These are phyloP conservation scores for Sporisorium reilianum DNA, from an alignment of 1,284 basidiomycete genomes.

Conservation along the genomic window DNA sequence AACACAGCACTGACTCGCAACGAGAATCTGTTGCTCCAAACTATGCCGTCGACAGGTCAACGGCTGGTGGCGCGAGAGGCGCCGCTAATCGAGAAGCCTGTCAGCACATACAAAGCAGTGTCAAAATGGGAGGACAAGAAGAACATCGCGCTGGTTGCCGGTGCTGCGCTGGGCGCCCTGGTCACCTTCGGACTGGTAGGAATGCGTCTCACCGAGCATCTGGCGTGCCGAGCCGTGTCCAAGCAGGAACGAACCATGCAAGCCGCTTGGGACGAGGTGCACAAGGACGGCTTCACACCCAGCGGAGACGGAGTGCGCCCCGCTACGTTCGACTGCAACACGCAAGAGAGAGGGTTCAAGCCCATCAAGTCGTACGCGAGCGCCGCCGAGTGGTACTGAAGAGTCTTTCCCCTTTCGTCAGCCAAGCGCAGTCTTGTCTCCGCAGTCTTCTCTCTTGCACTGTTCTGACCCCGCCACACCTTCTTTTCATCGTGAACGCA, in stretches of 20 bases:
- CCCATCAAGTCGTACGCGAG: slow-evolving; percentile 17
- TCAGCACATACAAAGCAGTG: slow-evolving; percentile 11
- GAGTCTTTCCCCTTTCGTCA: too few species aligned
- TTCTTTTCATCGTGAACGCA: not conserved
- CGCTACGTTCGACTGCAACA: slow-evolving; percentile 23
- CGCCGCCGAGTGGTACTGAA: slow-evolving; percentile 12
- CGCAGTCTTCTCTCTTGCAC: not conserved
- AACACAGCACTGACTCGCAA: not conserved
- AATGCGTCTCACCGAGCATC: slow-evolving; percentile 1
- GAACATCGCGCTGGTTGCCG: slow-evolving; percentile 13
- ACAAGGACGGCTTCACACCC: slow-evolving; percentile 28
- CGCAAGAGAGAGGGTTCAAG: slow-evolving; percentile 15
- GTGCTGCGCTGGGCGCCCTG: not conserved
- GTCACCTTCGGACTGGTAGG: not conserved
- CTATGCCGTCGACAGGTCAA: slow-evolving; percentile 9
- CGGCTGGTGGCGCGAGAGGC: slow-evolving; percentile 4
- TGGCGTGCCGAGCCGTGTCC: slow-evolving; percentile 20
- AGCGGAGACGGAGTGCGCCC: slow-evolving; percentile 45
- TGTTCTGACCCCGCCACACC: too few species aligned
- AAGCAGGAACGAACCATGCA: slow-evolving; percentile 29
- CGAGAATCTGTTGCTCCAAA: not conserved
- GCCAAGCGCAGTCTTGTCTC: too few species aligned
- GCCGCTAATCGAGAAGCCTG: not conserved
- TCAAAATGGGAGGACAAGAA: not conserved
- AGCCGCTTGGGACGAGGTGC: slow-evolving; percentile 25